Base-by-base conservation (phyloP, 2,329 filamentous ascomycete genomes). In the Elsinoe perseae region DNA sequence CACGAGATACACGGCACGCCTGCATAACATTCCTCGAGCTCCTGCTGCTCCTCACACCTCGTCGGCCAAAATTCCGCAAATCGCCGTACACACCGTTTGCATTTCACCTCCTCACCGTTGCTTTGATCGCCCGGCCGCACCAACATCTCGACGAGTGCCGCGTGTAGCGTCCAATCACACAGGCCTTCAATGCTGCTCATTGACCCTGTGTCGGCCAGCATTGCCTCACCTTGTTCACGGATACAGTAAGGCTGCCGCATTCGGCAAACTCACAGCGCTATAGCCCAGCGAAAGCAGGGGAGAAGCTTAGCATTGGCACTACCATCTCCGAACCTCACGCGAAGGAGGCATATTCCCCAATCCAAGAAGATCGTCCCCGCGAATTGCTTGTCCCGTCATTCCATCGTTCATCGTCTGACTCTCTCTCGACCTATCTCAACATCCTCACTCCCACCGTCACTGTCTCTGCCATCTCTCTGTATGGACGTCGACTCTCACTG, bases 221-320 rank as follows among this genome's bases (percentile, higher is more conserved):
- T 50, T 50, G 44, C 44, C 25, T 30, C 44, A 50, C 44, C 14
- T 32, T 18, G 25, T n/a, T 18, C 44, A n/a, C 44, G 25, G 16
- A 14, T 30, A 21, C 25, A 30, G 44, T 2, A 30, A 30, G 25
- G 44, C 44, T 50, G 7, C 44, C 44, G 44, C 28, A 50, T 50
- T 50, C 12, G 25, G 44, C 28, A 32, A 50, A 16, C 44, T 50
- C 44, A 30, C 28, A 9, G 9, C n/a, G 44, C 23, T 50, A 32
- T 50, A 18, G 27, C 16, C n/a, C 28, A 52, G 48, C 48, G 23
- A 38, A 52, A 52, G 48, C 48, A 52, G 48, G 48, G 48, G 48
- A 52, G 48, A 52, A 52, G 48, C 32, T 52, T 36, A 52, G 25
- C 25, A 32, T 27, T n/a, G n/a, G 4, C n/a, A n/a, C 3, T 20